Conservation (phyloP, 139 green algal genomes). For the Tetradesmus lagerheimii region DNA sequence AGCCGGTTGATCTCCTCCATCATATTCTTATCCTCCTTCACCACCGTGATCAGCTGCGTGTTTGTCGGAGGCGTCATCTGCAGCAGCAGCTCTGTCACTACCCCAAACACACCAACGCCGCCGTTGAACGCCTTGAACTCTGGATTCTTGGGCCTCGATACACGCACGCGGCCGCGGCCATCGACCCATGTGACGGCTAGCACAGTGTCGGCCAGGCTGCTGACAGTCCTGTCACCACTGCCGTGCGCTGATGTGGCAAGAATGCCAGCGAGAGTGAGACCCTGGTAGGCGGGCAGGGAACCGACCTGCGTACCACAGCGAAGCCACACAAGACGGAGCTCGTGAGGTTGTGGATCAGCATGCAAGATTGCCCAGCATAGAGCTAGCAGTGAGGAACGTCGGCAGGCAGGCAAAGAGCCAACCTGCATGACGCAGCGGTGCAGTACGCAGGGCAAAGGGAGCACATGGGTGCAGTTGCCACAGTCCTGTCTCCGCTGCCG, state of each 20-base stretch:
- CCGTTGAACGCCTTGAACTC: conserved; percentile 9
- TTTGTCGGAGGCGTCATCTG: conserved; percentile 30
- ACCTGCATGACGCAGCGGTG: too few relatives aligned
- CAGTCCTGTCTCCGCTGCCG: background rate
- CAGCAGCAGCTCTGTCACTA: conserved; percentile 26
- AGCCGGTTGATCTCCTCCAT: conserved; percentile 4
- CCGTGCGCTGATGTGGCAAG: conserved; percentile 27
- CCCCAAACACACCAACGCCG: conserved; percentile 20
- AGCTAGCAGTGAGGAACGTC: too few relatives aligned
- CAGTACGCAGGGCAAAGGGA: too few relatives aligned
- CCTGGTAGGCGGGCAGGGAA: background rate
- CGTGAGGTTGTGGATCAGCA: too few relatives aligned
- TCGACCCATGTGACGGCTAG: conserved; percentile 13
- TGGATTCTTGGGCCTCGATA: background rate
- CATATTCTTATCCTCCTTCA: conserved; percentile 12
- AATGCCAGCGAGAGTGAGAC: background rate
- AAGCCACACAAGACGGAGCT: background rate
- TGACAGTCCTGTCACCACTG: background rate
- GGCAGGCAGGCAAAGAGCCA: too few relatives aligned
- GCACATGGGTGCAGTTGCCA: too few relatives aligned
- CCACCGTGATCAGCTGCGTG: conserved; percentile 22
- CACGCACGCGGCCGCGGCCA: background rate
- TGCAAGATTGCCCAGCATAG: too few relatives aligned
- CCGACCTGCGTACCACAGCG: background rate
- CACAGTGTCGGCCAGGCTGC: background rate